These are phyloP conservation scores for Diversispora eburnea DNA, from an alignment of 192 early-diverging fungal genomes.

Conservation along the genomic window DNA sequence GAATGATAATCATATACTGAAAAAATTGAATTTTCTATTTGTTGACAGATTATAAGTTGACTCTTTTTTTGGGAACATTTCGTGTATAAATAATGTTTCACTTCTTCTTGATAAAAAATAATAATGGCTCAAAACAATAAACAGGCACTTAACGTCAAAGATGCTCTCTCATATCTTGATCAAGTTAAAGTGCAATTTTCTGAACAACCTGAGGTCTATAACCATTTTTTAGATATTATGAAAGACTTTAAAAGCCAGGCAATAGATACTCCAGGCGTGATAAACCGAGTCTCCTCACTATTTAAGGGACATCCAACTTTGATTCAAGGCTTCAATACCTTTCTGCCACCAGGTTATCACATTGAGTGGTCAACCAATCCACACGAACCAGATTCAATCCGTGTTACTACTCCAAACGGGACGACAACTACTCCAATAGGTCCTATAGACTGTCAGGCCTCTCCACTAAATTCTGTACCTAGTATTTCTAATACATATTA, in stretches of 20 bases:
- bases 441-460: conserved; percentile 18
- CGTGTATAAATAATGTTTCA: too few relatives aligned
- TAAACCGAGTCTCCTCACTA: conserved; percentile 92
- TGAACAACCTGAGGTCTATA: conserved; percentile 94
- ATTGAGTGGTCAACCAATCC: conserved; percentile 88
- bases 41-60: too few relatives aligned
- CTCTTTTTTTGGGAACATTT: too few relatives aligned
- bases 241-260: conserved; percentile 98
- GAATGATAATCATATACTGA: too few relatives aligned
- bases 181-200: conserved; percentile 91
- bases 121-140: conserved; percentile 24
- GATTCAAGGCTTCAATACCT: conserved; percentile 98
- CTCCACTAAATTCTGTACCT: conserved; percentile 26
- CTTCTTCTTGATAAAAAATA: too few relatives aligned
- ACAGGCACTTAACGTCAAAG: conserved; percentile 79
- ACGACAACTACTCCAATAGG: conserved; percentile 27
- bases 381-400: conserved; percentile 66
- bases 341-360: conserved; percentile 95
- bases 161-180: conserved; percentile 95
- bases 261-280: conserved; percentile 97
- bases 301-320: conserved; percentile 86
- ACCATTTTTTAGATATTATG: conserved; percentile 98
- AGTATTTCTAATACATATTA: conserved; percentile 25
- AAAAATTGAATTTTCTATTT: too few relatives aligned
- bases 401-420: conserved; percentile 85